phyloP scores from a whole-genome alignment of 1,284 basidiomycete genomes.

The Testicularia cyperi region DNA sequence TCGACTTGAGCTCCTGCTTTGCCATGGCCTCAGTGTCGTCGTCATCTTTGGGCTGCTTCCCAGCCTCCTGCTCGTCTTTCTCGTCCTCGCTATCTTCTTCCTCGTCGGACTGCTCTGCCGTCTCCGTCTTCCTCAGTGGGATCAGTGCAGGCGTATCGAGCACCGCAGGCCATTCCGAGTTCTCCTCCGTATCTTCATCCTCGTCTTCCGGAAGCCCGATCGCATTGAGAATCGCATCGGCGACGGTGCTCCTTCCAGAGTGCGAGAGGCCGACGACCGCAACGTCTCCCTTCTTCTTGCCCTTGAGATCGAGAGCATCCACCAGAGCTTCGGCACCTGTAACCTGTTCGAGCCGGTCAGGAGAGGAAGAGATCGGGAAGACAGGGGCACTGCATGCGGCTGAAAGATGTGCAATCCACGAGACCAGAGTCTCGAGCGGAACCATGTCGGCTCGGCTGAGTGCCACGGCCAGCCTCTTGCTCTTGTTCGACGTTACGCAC shows the following conservation, averaged over 20 bases:
- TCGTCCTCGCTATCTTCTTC: slow-evolving; percentile 14
- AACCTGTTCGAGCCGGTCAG: slow-evolving; percentile 20
- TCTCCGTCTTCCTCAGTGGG: slow-evolving; percentile 22
- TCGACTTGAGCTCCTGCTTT: slow-evolving; percentile 36
- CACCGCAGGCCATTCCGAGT: slow-evolving; percentile 39
- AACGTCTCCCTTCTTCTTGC: slow-evolving; percentile 27
- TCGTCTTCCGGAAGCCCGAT: slow-evolving; percentile 34
- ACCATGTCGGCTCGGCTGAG: slow-evolving; percentile 51
- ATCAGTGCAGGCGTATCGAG: slow-evolving; percentile 51
- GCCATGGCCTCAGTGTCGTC: slow-evolving; percentile 28
- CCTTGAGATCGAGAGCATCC: slow-evolving; percentile 32
- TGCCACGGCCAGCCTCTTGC: slow-evolving; percentile 33
- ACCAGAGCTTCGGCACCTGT: slow-evolving; percentile 36
- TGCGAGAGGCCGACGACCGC: slow-evolving; percentile 48
- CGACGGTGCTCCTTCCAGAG: slow-evolving; percentile 42
- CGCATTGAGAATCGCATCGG: slow-evolving; percentile 39
- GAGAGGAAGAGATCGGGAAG: slow-evolving; percentile 41
- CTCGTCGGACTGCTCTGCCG: slow-evolving; percentile 11
- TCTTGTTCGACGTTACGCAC: slow-evolving; percentile 9
- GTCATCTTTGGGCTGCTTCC: slow-evolving; percentile 18
- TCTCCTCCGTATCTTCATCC: slow-evolving; percentile 21
- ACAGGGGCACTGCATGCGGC: slow-evolving; percentile 12
- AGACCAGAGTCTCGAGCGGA: slow-evolving; percentile 45
- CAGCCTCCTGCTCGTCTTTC: slow-evolving; percentile 16
- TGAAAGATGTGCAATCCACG: slow-evolving; percentile 39